Base-by-base conservation (phyloP, 352 stramenopile genomes). In the Phytophthora fragariaefolia region DNA sequence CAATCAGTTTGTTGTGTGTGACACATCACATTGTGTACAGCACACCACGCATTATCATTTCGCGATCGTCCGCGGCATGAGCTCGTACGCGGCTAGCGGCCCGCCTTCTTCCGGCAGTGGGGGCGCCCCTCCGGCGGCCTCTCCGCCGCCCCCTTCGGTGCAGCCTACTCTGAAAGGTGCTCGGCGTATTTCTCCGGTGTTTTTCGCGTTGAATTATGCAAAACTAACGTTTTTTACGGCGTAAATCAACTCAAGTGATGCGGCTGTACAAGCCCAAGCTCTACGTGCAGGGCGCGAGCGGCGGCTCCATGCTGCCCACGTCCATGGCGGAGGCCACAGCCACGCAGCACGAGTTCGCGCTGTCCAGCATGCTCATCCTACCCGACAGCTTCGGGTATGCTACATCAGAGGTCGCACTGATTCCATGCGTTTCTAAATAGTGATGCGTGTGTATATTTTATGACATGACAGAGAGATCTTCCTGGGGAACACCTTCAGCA, bases 401-500 rank as follows among this genome's bases (percentile, higher is more conserved):
- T 6, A 17, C 32, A 28, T 27, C 5, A 2, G 32, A 24, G 36
- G 24, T 47, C n/a, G 15, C 8, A 3, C 32, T 40, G 32, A 40
- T 40, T 40, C 32, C 32, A 36, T 3, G 20, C 42, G 24, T 26
- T 63, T 58, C 20, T 40, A 28, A 59, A 20, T 45, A 67, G 23
- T 20, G 40, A 64, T 43, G 28, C 12, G 24, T 27, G 3, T 26
- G 50, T 15, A 43, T 58, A 32, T 26, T n/a, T 60, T 58, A 66
- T 66, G 58, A 48, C 18, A 49, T 59, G 0, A 47, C 52, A 96
- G 88, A 26, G 91, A 97, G 69, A 97, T 97, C 49, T 97, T 97
- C 62, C 73, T 96, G 50, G 91, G 91, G 65, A 96, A 97, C 75
- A 96, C 86, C 20, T 97, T 97, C 64, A 96, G 87, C 76, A 96